Percentiles rank a stretch among this genome's conserved stretches.
Conservation (phyloP, 2,329 filamentous ascomycete species). For the Trichoderma cornu-damae region DNA sequence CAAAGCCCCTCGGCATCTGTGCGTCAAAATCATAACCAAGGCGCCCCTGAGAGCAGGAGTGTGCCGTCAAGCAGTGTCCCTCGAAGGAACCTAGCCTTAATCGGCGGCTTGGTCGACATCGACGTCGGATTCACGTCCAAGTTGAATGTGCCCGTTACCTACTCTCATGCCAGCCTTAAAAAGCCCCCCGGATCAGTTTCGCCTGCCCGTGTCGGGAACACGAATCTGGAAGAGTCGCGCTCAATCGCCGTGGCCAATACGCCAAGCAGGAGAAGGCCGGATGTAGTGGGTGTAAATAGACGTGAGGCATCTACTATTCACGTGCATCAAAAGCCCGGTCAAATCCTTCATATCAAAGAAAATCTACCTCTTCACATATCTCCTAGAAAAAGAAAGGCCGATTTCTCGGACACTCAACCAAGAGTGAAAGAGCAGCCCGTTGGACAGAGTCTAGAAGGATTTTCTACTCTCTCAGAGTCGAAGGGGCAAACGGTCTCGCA, state of each 20-base stretch:
- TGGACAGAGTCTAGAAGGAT: neutral
- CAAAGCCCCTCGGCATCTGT: neutral
- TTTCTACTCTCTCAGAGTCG: neutral
- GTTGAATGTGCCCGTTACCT: neutral
- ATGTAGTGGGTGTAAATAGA: neutral
- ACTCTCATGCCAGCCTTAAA: neutral
- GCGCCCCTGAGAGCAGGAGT: neutral
- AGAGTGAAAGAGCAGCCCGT: neutral
- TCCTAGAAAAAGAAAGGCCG: neutral
- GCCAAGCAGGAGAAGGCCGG: neutral
- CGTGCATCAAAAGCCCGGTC: neutral
- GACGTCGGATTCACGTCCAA: neutral
- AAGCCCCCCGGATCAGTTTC: neutral
- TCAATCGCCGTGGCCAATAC: conserved; percentile 1
- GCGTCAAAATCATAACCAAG: neutral
- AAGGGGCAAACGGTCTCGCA: neutral
- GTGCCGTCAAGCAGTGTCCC: neutral
- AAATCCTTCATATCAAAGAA: neutral
- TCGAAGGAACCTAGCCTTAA: neutral
- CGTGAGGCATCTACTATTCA: neutral
- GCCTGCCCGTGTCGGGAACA: neutral
- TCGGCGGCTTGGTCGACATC: neutral
- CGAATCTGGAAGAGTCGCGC: neutral
- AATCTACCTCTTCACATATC: neutral
- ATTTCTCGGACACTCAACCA: neutral